phyloP scores from a whole-genome alignment of 1,139 yeast species.

The Blastobotrys proliferans region DNA sequence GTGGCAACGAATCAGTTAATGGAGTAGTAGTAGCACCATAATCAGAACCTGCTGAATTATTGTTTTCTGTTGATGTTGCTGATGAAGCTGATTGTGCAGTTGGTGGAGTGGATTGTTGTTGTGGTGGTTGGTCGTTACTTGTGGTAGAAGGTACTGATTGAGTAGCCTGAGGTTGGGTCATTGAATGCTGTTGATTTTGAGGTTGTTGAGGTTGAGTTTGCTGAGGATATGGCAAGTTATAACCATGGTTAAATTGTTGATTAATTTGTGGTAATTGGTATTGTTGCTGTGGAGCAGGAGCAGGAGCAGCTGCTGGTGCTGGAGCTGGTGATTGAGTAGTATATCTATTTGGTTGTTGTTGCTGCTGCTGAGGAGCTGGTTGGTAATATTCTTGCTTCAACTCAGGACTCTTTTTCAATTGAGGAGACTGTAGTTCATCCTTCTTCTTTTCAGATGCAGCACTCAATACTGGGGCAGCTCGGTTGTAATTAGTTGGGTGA shows the following conservation, averaged over 20 bases:
- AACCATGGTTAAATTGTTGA: constrained; percentile 8
- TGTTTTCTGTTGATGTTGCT: not conserved
- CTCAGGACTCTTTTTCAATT: no score
- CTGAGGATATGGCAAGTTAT: not conserved
- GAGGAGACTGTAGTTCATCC: not conserved
- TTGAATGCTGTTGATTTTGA: not conserved
- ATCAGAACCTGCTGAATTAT: constrained; percentile 2
- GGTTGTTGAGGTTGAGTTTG: constrained; percentile 10
- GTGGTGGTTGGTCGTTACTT: constrained; percentile 1
- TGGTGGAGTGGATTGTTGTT: not conserved
- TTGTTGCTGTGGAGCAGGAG: constrained; percentile 5
- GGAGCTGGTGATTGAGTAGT: constrained; percentile 1
- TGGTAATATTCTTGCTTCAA: not conserved
- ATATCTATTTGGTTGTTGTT: constrained; percentile 9
- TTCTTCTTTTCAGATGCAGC: constrained; percentile 7
- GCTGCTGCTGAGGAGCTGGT: constrained; percentile 7
- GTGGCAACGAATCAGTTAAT: constrained; percentile 23
- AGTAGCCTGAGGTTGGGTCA: not conserved
- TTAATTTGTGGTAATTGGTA: constrained; percentile 6
- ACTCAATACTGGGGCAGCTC: constrained; percentile 27
- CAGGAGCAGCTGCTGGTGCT: constrained; percentile 5
- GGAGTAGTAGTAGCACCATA: constrained; percentile 21
- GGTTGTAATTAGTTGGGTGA: constrained; percentile 35
- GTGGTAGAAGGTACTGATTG: constrained; percentile 1
- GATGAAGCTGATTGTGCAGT: not conserved